These are phyloP conservation scores for Nepenthes gracilis DNA, from an alignment of 148 eudicot species.

Conservation along the genomic window DNA sequence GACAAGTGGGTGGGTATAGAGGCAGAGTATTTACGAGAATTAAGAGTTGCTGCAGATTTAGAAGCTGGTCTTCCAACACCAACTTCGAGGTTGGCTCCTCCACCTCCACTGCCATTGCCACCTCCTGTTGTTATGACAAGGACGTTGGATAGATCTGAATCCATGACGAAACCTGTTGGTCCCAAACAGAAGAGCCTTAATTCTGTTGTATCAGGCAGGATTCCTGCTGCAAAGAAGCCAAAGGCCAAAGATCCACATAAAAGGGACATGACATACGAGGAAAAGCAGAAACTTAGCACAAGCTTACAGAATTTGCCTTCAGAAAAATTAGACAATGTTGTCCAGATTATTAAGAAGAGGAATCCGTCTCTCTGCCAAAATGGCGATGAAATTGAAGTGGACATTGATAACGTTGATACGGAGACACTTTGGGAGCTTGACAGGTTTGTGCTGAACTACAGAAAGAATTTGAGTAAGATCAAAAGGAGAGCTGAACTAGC, in stretches of 20 bases:
- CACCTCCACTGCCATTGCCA: neutral
- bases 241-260: neutral
- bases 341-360: slow-evolving; percentile 15
- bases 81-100: neutral
- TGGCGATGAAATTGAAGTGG: slow-evolving; percentile 12
- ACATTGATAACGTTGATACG: neutral
- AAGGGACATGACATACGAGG: slow-evolving; percentile 1
- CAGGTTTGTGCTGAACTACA: neutral
- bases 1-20: slow-evolving; percentile 11
- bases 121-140: neutral
- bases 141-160: neutral
- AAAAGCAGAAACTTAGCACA: slow-evolving; percentile 12
- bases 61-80: neutral
- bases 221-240: neutral
- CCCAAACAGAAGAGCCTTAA: neutral
- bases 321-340: slow-evolving; percentile 12
- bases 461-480: neutral
- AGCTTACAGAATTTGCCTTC: slow-evolving; percentile 10
- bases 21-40: neutral
- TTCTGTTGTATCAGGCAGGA: neutral
- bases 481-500: neutral
- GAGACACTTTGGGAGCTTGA: slow-evolving; percentile 1
- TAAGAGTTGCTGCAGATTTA: neutral
- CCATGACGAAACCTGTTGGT: neutral
- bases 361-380: slow-evolving; percentile 9